A percentile compares a stretch with the other conserved stretches of the same genome.
phyloP scores from a whole-genome alignment of 2,329 filamentous ascomycete species.

The Microascus cirrosus region DNA sequence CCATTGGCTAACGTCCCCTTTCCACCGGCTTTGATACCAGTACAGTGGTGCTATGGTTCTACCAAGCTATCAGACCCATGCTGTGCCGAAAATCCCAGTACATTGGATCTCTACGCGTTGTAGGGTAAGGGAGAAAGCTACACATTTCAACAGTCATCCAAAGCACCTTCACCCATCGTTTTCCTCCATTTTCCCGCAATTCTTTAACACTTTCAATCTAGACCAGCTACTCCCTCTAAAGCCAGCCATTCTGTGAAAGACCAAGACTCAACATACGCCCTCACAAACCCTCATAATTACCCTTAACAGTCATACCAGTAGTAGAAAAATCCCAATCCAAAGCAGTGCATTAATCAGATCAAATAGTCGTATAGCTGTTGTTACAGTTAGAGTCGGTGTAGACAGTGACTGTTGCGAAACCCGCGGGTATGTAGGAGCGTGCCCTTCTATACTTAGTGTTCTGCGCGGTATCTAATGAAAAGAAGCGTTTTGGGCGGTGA shows the following conservation, averaged over 20 bases:
- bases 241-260: neutral
- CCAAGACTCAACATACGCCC: too few relatives aligned
- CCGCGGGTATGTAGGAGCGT: neutral
- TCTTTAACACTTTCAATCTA: too few relatives aligned
- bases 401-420: neutral
- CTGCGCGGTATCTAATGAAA: neutral
- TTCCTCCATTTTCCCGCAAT: too few relatives aligned
- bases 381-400: neutral
- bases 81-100: too few relatives aligned
- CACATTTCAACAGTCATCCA: too few relatives aligned
- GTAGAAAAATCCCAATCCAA: neutral
- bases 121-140: too few relatives aligned
- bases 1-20: too few relatives aligned
- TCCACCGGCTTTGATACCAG: too few relatives aligned
- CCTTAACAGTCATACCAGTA: neutral
- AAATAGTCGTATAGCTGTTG: neutral
- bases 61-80: too few relatives aligned
- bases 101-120: too few relatives aligned
- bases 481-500: neutral
- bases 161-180: neutral
- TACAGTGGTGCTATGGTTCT: too few relatives aligned
- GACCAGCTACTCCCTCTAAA: neutral
- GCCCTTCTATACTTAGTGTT: neutral
- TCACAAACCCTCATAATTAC: neutral
- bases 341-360: neutral